Base-by-base conservation (phyloP, 805 yeast genomes). In the Lipomyces yamadae region DNA sequence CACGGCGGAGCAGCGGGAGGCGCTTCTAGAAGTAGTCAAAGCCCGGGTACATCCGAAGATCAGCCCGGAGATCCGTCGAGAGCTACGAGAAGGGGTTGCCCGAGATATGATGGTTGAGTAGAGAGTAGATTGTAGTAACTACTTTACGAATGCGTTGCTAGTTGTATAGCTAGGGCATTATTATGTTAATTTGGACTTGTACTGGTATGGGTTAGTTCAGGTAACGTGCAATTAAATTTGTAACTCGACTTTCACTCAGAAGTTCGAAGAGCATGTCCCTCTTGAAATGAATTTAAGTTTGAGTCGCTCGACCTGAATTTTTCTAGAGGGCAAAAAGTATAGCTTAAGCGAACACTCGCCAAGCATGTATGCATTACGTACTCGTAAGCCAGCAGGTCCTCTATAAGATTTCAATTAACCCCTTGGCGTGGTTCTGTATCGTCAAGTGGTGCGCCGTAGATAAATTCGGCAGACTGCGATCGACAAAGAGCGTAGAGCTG, bases 1-100 rank as follows among this genome's bases (percentile, higher is more conserved):
- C 66, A 95, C 99, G n/a, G 97, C 92, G 74, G 99, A 95, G 77
- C 99, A 95, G 82, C 85, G 97, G 77, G 99, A 95, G 74, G 92
- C 94, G 78, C 81, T 95, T 68, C 80, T 95, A 76, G 98, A 94
- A 74, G 93, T 97, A 3, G 86, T 92, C 24, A 88, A 97, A 79
- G 93, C 89, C 76, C 89, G 97, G 79, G 88, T 88, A 60, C 99
- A 95, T 76, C 89, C 83, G 67, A 90, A 88, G 34, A 90, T 95
- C 67, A 93, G 97, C 2, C 96, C 97, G 2, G 99, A 94, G 77
- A 92, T 94, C 62, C 86, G 98, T 80, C 86, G 98, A 74, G 99
- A 95, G 77, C 82, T 95, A 70, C 80, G 90, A 70, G 96, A 97
- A 29, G 98, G 98, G 64, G 83, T 82, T 58, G 85, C 91, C 62